Evolutionary conservation across 805 yeast species (phyloP), one percentile per base, ranked within the genome.

Genomic region (Lipomyces sp.): DNA sequence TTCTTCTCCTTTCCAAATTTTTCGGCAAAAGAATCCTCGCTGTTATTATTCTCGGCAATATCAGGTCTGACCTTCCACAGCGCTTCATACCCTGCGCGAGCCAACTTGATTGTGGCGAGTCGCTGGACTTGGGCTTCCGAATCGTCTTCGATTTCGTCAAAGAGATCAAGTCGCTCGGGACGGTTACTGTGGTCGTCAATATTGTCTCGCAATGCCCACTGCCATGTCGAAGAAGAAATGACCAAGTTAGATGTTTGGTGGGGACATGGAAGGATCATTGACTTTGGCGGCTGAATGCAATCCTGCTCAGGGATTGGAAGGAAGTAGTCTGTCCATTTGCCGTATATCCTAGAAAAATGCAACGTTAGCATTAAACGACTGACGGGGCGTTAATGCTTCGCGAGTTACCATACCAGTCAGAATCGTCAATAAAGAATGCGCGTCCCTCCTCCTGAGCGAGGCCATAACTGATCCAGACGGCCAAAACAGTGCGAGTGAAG

Each of bases 21-120:
- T n/a, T n/a, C n/a, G n/a, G n/a, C n/a, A n/a, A n/a, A n/a, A n/a
- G n/a, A n/a, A n/a, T n/a, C n/a, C n/a, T n/a, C n/a, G n/a, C n/a
- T n/a, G n/a, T n/a, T n/a, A n/a, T n/a, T n/a, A 10, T 10, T 6
- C 29, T 22, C 16, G n/a, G 32, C 42, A 39, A 39, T 3, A 11
- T 18, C 42, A 37, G 28, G 31, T n/a, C 42, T 37, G 10, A 39
- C n/a, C 21, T 18, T 13, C 42, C 42, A 39, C 16, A 39, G 28
- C 28, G 28, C 42, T 2, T 22, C 21, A 11, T 19, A 10, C 28
- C 42, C 42, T 2, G 7, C 34, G n/a, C 8, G 4, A 11, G 42
- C 42, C 42, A 26, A 11, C 32, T 5, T 3, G 42, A 39, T n/a
- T 10, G 28, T 39, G 18, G 13, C 10, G 10, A 26, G 29, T 10